phyloP scores from a whole-genome alignment of 2,329 filamentous ascomycete genomes.

The Colletotrichum plurivorum region DNA sequence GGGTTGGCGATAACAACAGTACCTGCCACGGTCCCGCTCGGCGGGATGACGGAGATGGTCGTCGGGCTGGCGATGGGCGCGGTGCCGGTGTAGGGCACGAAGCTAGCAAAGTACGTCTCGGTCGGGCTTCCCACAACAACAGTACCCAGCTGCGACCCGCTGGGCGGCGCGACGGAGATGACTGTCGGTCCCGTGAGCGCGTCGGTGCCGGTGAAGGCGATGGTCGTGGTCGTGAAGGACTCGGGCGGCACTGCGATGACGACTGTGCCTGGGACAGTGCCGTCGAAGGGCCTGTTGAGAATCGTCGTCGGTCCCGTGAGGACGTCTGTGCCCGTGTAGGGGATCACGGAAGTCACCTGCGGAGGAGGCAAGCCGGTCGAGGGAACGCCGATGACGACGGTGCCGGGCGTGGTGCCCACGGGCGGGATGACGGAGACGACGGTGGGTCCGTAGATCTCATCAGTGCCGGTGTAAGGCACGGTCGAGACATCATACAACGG shows the following conservation, averaged over 20 bases:
- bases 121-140: conserved; percentile 33
- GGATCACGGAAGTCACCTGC: conserved; percentile 31
- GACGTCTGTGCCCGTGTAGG: conserved; percentile 3
- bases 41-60: conserved; percentile 25
- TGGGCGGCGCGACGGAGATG: conserved; percentile 22
- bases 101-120: conserved; percentile 4
- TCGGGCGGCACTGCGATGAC: conserved; percentile 15
- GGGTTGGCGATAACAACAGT: conserved; percentile 27
- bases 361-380: conserved; percentile 20
- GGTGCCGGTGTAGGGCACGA: conserved; percentile 3
- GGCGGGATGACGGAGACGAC: conserved; percentile 32
- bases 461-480: conserved; percentile 23
- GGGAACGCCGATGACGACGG: conserved; percentile 31
- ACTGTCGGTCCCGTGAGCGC: conserved; percentile 1
- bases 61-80: background rate
- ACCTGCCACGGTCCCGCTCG: conserved; percentile 12
- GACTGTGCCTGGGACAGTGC: background rate
- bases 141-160: conserved; percentile 27
- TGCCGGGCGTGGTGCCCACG: conserved; percentile 17
- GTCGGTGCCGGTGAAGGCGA: background rate
- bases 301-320: conserved; percentile 30
- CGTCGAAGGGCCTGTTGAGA: conserved; percentile 20
- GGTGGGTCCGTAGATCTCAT: conserved; percentile 6
- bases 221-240: conserved; percentile 13
- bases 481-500: conserved; percentile 17